A percentile compares a stretch with the other conserved stretches of the same genome.
These are phyloP conservation scores for Solanum appendiculatum DNA, from an alignment of 257 asterid species.

Conservation along the genomic window DNA sequence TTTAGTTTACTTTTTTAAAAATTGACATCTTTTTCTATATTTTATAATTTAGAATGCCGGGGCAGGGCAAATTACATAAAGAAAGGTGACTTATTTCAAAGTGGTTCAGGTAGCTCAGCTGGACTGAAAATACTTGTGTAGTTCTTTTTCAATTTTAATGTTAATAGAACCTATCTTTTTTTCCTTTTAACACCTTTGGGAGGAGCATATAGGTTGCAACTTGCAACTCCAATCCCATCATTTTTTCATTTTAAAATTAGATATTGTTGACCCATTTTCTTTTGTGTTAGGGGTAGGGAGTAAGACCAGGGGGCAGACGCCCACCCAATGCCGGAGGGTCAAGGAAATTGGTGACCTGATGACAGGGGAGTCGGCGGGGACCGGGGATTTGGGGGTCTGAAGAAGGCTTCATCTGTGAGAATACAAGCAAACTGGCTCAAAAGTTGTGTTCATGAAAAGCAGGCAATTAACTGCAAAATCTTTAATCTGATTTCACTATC, in stretches of 20 bases:
- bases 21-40: too few relatives aligned
- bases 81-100: too few relatives aligned
- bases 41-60: too few relatives aligned
- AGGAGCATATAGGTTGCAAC: background rate
- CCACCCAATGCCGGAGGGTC: background rate
- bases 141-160: background rate
- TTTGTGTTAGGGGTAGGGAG: background rate
- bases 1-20: background rate
- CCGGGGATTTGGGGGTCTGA: background rate
- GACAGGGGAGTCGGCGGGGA: background rate
- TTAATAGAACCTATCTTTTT: background rate
- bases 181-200: background rate
- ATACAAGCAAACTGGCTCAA: background rate
- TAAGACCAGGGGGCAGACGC: background rate
- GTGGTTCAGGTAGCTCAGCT: too few relatives aligned
- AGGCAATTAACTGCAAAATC: background rate
- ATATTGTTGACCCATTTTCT: background rate
- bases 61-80: too few relatives aligned
- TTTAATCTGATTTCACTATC: background rate
- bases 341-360: background rate
- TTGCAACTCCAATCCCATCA: background rate
- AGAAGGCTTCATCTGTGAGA: background rate
- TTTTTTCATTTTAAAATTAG: background rate
- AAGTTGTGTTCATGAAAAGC: background rate
- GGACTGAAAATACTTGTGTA: too few relatives aligned